A percentile compares a stretch with the other conserved stretches of the same genome.
phyloP scores from a whole-genome alignment of 2,329 filamentous ascomycete genomes.

The Acrocalymma vagum region DNA sequence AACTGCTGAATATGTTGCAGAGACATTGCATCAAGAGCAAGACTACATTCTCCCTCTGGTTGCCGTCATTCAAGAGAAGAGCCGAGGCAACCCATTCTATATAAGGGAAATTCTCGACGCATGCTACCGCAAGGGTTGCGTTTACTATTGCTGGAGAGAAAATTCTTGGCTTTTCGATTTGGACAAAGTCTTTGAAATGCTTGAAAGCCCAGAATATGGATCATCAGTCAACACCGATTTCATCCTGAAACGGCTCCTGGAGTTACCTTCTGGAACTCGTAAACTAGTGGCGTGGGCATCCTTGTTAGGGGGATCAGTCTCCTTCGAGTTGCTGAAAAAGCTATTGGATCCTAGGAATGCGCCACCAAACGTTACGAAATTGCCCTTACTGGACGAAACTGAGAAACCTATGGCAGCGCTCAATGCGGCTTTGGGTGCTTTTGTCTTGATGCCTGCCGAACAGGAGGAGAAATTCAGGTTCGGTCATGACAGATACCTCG shows the following conservation, averaged over 20 bases:
- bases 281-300: slow-evolving; percentile 88
- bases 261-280: slow-evolving; percentile 77
- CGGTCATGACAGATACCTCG: slow-evolving; percentile 85
- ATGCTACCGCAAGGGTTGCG: slow-evolving; percentile 84
- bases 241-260: slow-evolving; percentile 78
- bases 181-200: slow-evolving; percentile 85
- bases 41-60: slow-evolving; percentile 80
- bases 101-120: slow-evolving; percentile 89
- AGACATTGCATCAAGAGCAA: slow-evolving; percentile 76
- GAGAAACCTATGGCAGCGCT: slow-evolving; percentile 80
- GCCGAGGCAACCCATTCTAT: slow-evolving; percentile 88
- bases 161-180: slow-evolving; percentile 83
- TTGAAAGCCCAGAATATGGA: slow-evolving; percentile 79
- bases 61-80: slow-evolving; percentile 88
- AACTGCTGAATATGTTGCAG: slow-evolving; percentile 81
- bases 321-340: slow-evolving; percentile 80
- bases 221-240: slow-evolving; percentile 85
- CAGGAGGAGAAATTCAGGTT: slow-evolving; percentile 88
- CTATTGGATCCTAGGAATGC: slow-evolving; percentile 76
- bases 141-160: slow-evolving; percentile 89
- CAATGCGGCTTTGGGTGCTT: slow-evolving; percentile 82
- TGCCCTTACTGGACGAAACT: slow-evolving; percentile 62
- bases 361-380: slow-evolving; percentile 49
- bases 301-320: slow-evolving; percentile 82
- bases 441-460: slow-evolving; percentile 81